phyloP scores from a whole-genome alignment of 2,329 filamentous ascomycete species.

The Cladosporium sp. region DNA sequence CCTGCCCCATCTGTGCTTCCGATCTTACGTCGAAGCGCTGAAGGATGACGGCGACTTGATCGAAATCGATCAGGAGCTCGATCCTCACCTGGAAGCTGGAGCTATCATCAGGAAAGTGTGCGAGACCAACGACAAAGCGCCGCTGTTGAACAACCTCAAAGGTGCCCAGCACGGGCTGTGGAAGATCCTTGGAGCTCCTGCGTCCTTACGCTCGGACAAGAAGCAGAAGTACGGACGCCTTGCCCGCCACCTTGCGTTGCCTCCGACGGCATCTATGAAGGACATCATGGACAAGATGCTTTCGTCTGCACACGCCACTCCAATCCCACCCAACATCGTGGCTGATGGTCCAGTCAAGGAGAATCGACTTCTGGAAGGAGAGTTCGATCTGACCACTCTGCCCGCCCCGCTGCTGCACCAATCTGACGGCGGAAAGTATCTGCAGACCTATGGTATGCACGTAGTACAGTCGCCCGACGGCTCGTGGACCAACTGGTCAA shows the following conservation, averaged over 20 bases:
- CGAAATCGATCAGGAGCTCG: background rate
- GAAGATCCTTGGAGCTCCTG: background rate
- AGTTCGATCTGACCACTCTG: background rate
- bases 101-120: background rate
- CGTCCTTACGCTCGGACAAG: background rate
- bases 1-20: too few species aligned
- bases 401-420: slow-evolving; percentile 42
- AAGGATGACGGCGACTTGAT: background rate
- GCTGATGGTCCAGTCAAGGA: background rate
- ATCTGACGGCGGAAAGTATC: slow-evolving; percentile 47
- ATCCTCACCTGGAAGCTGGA: background rate
- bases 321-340: background rate
- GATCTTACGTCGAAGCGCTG: too few species aligned
- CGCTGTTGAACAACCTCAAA: background rate
- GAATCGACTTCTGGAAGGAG: background rate
- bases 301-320: too few species aligned
- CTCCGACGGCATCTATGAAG: too few species aligned
- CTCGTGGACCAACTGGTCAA: slow-evolving; percentile 48
- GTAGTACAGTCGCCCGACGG: slow-evolving; percentile 44
- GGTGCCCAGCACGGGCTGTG: background rate
- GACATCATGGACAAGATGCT: too few species aligned
- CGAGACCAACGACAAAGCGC: background rate
- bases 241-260: too few species aligned
- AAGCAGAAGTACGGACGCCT: background rate
- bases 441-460: slow-evolving; percentile 50